A percentile compares a stretch with the other conserved stretches of the same genome.
Evolutionary conservation across 495 filamentous ascomycete genomes (phyloP).

Genomic region (Neurospora pannonica): DNA sequence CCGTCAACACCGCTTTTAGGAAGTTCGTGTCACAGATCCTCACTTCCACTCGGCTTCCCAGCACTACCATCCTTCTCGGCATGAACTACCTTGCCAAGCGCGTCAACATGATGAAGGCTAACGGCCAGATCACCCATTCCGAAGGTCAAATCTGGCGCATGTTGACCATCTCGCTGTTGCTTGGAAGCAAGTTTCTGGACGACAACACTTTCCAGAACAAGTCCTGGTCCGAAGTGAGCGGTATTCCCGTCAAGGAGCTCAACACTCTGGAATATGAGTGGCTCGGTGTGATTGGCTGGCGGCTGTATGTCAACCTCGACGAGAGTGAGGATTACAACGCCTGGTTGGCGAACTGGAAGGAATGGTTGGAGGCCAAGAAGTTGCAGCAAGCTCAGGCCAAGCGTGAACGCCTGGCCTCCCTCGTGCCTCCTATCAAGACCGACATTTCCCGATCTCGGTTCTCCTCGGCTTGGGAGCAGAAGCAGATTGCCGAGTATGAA

Average conservation of each 20-base stretch:
- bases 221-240: conserved; percentile 97
- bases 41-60: conserved; percentile 87
- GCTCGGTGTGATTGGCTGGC: conserved; percentile 76
- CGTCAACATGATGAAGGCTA: conserved; percentile 60
- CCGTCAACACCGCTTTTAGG: conserved; percentile 69
- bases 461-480: conserved; percentile 44
- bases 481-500: conserved; percentile 42
- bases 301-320: conserved; percentile 79
- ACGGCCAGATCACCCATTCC: conserved; percentile 45
- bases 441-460: conserved; percentile 34
- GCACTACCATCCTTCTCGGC: conserved; percentile 87
- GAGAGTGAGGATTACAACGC: conserved; percentile 71
- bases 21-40: conserved; percentile 94
- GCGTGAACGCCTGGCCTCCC: conserved; percentile 42
- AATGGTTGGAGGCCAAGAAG: conserved; percentile 58
- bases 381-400: conserved; percentile 39
- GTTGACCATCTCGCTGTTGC: conserved; percentile 76
- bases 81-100: conserved; percentile 82
- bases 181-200: conserved; percentile 97
- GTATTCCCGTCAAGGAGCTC: conserved; percentile 76
- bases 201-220: conserved; percentile 99
- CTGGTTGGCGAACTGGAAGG: conserved; percentile 79
- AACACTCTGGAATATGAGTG: conserved; percentile 89
- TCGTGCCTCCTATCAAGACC: conserved; percentile 61
- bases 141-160: conserved; percentile 81